Base-by-base conservation (phyloP, 108 stramenopile genomes). In the Skeletonema menzelii region DNA sequence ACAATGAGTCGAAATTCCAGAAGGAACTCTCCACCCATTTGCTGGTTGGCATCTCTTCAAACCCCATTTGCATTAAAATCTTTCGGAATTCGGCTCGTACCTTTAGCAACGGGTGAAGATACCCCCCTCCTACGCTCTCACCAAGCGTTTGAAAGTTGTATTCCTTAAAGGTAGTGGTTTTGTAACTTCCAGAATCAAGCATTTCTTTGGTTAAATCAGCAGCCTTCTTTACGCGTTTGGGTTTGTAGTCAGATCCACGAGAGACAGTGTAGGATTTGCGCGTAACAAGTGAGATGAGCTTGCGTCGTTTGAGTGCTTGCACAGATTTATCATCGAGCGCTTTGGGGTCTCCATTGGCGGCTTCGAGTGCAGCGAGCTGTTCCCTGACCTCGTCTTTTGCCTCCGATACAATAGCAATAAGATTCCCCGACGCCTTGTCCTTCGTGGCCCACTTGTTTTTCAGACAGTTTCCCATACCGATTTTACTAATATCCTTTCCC, bases 1-100 rank as follows among this genome's bases (percentile, higher is more conserved):
- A 99, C 66, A 99, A 93, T 3, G 97, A 87, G 75, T 99, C 99
- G 76, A 99, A 99, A 84, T 99, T 99, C 99, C 99, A 99, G 83
- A 99, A 99, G 60, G 91, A 94, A 31, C 82, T 85, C 77, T 99
- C 99, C 44, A 99, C 98, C 98, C 97, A 99, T 75, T 95, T 96
- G 86, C 94, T 96, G 34, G 99, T 99, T 35, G 98, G 98, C 99
- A 99, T 99, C 88, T 99, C 99, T 40, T 87, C 70, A 83, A 99
- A 99, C 53, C 99, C 99, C 98, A 99, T 99, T 68, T 95, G 86
- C 95, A 99, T 93, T 40, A 99, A 83, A 64, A 99, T 97, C 62
- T 96, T 93, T 68, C 98, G 89, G 76, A 99, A 95, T 78, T 95
- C 94, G 0, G 94, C 88, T 40, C 94, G 85, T 27, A 99, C 99